Evolutionary conservation across 2,329 filamentous ascomycete species (phyloP), one percentile per base, ranked within the genome.

Genomic region (Neopestalotiopsis sp.): DNA sequence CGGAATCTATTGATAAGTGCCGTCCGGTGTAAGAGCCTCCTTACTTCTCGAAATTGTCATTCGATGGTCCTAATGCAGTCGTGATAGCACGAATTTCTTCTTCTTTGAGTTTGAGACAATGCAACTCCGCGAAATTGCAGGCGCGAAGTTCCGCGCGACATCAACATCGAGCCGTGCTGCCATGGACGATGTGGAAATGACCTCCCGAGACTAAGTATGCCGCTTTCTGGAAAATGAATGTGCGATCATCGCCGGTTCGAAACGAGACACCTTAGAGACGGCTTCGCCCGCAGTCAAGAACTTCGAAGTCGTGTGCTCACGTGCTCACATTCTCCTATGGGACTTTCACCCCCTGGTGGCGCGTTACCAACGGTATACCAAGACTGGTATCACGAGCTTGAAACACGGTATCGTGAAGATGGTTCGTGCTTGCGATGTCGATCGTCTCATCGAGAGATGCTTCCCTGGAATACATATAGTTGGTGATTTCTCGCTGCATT

Each of bases 21-120:
- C 45, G 45, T 24, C 45, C 10, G 45, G 4, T 7, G 6, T 17
- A 17, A 7, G 17, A 20, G 9, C n/a, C 20, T 52, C 45, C 45
- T 52, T 52, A 20, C 45, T 52, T 52, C 45, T 52, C 45, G 45
- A 52, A 52, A 52, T 52, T 52, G 17, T 52, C 45, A 52, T 24
- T 6, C 45, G 45, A 52, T n/a, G 45, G 20, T n/a, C n/a, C n/a
- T 52, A 17, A 52, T 52, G 45, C 45, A 24, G 45, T 52, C 45
- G 45, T 52, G 45, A 52, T 9, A 52, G n/a, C 45, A 20, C n/a
- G 34, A 7, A 24, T 52, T 52, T 17, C 45, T 52, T 52, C 45
- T 52, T 52, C n/a, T 52, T 52, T 52, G 45, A 20, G 45, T 52
- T 52, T 52, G 45, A 52, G 45, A 52, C 45, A 52, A 52, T n/a